Percentiles rank a stretch among this genome's conserved stretches.
Conservation (phyloP, 306 rosid genomes). For the Ormosia emarginata region DNA sequence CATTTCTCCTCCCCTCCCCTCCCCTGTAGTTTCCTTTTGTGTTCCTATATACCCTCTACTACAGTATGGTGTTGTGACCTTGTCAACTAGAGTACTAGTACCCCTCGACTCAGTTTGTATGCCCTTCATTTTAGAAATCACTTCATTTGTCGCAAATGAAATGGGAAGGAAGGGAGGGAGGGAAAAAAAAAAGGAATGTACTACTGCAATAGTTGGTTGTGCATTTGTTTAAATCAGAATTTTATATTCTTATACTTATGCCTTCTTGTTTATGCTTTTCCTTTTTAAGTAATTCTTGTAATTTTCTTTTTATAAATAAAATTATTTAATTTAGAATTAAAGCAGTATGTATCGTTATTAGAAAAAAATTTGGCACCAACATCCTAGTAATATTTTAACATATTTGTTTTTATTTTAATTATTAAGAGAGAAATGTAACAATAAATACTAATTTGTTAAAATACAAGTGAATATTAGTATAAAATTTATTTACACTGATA, state of each 20-base stretch:
- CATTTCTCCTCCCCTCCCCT: not conserved
- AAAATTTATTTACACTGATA: too few relatives aligned
- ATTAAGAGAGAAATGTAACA: too few relatives aligned
- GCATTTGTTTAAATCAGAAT: conserved; percentile 25
- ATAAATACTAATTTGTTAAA: too few relatives aligned
- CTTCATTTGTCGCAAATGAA: conserved; percentile 20
- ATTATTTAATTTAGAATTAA: too few relatives aligned
- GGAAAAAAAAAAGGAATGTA: conserved; percentile 3
- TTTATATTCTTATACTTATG: not conserved
- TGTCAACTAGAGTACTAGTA: not conserved
- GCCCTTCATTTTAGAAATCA: conserved; percentile 22
- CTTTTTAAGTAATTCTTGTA: not conserved
- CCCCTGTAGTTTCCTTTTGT: conserved; percentile 1
- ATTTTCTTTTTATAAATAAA: not conserved
- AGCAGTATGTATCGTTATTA: too few relatives aligned
- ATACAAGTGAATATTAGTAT: too few relatives aligned
- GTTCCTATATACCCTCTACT: not conserved
- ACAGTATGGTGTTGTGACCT: conserved; percentile 4
- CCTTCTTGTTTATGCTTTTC: not conserved
- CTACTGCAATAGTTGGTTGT: conserved; percentile 19
- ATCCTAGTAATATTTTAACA: too few relatives aligned
- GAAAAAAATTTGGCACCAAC: too few relatives aligned
- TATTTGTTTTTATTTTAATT: too few relatives aligned
- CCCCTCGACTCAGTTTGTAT: not conserved
- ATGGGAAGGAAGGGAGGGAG: not conserved